Evolutionary conservation across 108 stramenopile genomes (phyloP).

Genomic region (Heterococcus sp.): DNA sequence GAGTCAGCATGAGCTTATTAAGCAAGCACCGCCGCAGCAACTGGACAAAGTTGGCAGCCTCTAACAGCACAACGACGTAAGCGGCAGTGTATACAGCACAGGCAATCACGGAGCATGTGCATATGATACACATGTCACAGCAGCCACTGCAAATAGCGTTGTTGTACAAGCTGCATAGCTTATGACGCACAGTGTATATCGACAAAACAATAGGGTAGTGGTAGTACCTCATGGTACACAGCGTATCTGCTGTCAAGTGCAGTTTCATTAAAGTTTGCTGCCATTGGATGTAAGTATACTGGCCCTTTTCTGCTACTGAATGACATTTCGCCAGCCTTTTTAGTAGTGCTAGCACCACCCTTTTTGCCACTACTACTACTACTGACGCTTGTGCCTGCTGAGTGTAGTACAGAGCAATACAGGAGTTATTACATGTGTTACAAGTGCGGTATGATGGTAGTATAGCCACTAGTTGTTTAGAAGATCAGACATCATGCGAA

Average conservation of each 20-base stretch:
- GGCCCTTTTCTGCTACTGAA: conserved; percentile 64
- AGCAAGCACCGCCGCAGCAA: no score
- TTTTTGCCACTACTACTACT: no score
- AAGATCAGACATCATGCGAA: no score
- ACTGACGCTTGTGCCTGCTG: no score
- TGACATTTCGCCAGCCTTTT: conserved; percentile 68
- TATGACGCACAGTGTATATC: not conserved
- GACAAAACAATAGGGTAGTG: conserved; percentile 66
- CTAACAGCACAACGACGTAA: not conserved
- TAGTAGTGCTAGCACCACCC: no score
- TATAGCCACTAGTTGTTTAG: no score
- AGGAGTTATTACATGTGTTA: no score
- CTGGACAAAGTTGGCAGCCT: not conserved
- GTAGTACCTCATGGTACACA: conserved; percentile 78
- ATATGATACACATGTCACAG: not conserved
- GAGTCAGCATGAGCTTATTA: no score
- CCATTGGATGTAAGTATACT: conserved; percentile 84
- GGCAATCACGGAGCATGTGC: not conserved
- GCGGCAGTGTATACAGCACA: not conserved
- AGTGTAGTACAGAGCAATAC: no score
- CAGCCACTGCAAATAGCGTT: not conserved
- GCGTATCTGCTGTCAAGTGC: conserved; percentile 82
- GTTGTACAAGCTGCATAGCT: not conserved
- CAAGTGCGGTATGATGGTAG: no score
- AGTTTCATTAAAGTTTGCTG: conserved; percentile 71